A percentile compares a stretch with the other conserved stretches of the same genome.
Conservation (phyloP, 2,329 filamentous ascomycete species). For the Pseudopyrenochaeta lycopersici region DNA sequence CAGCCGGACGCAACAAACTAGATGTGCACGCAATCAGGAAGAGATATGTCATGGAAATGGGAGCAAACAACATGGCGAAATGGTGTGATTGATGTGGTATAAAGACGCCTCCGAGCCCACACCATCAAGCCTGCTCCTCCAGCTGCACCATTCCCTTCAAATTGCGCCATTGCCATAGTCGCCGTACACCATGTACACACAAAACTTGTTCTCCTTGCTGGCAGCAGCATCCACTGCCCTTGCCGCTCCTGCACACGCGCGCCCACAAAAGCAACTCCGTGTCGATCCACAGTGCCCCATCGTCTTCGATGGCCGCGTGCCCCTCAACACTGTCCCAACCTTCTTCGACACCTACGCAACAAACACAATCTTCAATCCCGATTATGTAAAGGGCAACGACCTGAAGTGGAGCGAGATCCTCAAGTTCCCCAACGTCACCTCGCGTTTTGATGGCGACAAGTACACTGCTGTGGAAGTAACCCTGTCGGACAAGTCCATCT, state of each 20-base stretch:
- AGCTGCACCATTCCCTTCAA: constrained; percentile 3
- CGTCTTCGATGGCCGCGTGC: constrained; percentile 49
- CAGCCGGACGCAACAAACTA: constrained; percentile 14
- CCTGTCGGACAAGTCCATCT: constrained; percentile 68
- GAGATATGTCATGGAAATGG: constrained; percentile 1
- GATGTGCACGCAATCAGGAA: constrained; percentile 15
- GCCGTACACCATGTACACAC: constrained; percentile 43
- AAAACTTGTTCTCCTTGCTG: constrained; percentile 27
- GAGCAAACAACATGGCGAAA: constrained; percentile 2
- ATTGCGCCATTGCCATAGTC: too few relatives aligned
- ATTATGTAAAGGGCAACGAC: constrained; percentile 63
- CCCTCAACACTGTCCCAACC: constrained; percentile 31
- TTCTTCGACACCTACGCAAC: constrained; percentile 44
- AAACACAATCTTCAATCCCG: constrained; percentile 59
- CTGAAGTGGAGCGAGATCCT: constrained; percentile 63
- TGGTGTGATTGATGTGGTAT: constrained; percentile 15
- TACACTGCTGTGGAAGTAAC: constrained; percentile 63
- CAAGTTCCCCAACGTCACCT: constrained; percentile 56
- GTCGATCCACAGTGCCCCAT: constrained; percentile 44
- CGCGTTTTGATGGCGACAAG: constrained; percentile 57
- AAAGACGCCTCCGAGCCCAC: constrained; percentile 3
- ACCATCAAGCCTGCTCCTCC: too few relatives aligned
- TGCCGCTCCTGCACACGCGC: constrained; percentile 31
- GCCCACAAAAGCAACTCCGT: constrained; percentile 4
- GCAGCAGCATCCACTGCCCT: constrained; percentile 33